Evolutionary conservation across 192 early-diverging fungal species (phyloP).

Genomic region (Coemansia sp.): DNA sequence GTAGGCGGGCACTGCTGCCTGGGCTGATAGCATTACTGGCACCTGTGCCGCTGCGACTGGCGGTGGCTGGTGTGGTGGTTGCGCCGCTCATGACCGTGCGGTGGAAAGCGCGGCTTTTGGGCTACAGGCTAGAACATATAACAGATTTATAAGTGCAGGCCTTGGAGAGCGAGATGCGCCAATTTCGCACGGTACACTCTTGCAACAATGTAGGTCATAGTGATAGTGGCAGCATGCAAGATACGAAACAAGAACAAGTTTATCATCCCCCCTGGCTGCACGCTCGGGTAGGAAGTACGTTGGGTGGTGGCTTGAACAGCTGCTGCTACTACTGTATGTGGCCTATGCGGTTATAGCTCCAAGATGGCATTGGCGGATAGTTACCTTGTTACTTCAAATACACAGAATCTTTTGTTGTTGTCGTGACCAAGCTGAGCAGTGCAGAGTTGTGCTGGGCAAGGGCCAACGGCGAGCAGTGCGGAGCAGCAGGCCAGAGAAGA

Average conservation of each 20-base stretch:
- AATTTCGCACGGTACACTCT: conserved; percentile 4
- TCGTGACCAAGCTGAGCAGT: neutral
- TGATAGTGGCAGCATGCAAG: neutral
- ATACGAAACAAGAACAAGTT: neutral
- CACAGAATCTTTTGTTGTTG: neutral
- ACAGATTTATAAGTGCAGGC: neutral
- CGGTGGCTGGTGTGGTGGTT: conserved; percentile 1
- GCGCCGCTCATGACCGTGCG: conserved; percentile 8
- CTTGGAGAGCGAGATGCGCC: neutral
- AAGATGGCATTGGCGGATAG: neutral
- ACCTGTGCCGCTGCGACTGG: neutral
- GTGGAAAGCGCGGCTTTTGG: neutral
- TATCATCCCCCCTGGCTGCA: neutral
- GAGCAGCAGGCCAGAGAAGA: neutral
- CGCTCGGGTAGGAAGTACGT: neutral
- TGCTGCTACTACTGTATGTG: neutral
- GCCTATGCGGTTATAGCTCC: neutral
- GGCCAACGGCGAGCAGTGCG: neutral
- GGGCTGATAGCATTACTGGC: neutral
- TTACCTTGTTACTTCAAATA: conserved; percentile 7
- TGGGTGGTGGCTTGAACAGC: neutral
- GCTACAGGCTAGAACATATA: neutral
- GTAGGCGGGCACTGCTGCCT: conserved; percentile 13
- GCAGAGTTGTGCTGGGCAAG: neutral
- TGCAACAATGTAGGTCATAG: neutral